Percentiles rank a stretch among this genome's conserved stretches.
These are phyloP conservation scores for Picea abies DNA, from an alignment of 83 land plant species.

Conservation along the genomic window DNA sequence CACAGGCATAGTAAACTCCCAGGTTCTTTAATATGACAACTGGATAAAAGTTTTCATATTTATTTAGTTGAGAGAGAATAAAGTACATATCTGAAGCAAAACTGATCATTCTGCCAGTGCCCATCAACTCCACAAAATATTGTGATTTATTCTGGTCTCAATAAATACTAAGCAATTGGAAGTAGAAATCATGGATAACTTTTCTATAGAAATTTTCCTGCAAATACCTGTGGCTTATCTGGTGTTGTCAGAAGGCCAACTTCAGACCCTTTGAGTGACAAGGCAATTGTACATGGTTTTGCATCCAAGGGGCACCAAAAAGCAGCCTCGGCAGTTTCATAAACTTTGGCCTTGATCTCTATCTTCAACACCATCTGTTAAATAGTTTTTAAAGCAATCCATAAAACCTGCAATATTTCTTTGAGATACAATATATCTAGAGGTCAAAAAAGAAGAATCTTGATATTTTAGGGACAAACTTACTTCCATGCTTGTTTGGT, in stretches of 20 bases:
- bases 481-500: conserved; percentile 11
- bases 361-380: conserved; percentile 7
- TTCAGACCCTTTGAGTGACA: conserved; percentile 9
- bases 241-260: conserved; percentile 18
- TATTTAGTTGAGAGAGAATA: no score
- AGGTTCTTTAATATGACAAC: no score
- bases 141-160: no score
- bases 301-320: conserved; percentile 13
- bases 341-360: conserved; percentile 11
- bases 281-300: conserved; percentile 15
- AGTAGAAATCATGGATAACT: background rate
- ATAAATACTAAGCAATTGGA: background rate
- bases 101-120: no score
- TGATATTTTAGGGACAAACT: background rate
- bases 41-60: no score
- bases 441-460: background rate
- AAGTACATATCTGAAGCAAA: no score
- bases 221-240: conserved; percentile 18
- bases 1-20: no score
- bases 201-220: background rate
- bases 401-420: background rate
- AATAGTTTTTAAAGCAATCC: background rate
- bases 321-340: conserved; percentile 9
- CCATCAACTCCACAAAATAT: no score
- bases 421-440: background rate